phyloP scores from a whole-genome alignment of 1,284 basidiomycete species.

The Irpex rosettiformis region DNA sequence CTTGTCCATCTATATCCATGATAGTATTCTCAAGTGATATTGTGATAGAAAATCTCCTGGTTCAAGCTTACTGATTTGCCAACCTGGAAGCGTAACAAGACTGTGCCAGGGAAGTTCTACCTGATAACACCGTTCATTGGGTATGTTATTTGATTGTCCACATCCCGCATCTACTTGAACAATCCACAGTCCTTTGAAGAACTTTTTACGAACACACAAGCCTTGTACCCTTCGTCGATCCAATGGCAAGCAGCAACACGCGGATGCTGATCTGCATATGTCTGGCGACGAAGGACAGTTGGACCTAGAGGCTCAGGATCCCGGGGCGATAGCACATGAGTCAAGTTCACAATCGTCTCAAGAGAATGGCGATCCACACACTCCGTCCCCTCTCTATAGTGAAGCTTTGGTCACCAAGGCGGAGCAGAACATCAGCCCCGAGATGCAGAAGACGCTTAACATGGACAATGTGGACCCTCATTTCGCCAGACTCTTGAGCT shows the following conservation, averaged over 20 bases:
- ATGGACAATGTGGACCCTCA: slow-evolving; percentile 54
- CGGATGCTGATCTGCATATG: slow-evolving; percentile 17
- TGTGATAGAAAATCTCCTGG: slow-evolving; percentile 90
- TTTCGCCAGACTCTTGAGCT: slow-evolving; percentile 62
- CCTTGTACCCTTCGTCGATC: slow-evolving; percentile 32
- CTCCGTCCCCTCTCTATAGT: slow-evolving; percentile 57
- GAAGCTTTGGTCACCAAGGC: slow-evolving; percentile 31
- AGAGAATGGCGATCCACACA: slow-evolving; percentile 58
- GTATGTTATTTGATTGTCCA: slow-evolving; percentile 43
- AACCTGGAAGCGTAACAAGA: slow-evolving; percentile 85
- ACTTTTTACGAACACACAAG: slow-evolving; percentile 45
- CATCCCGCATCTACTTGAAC: slow-evolving; percentile 12
- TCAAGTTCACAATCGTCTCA: slow-evolving; percentile 64
- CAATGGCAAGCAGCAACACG: slow-evolving; percentile 21
- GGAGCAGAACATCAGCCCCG: slow-evolving; percentile 18
- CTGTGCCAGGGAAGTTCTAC: slow-evolving; percentile 83
- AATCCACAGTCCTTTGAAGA: slow-evolving; percentile 53
- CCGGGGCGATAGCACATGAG: slow-evolving; percentile 39
- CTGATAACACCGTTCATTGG: slow-evolving; percentile 93
- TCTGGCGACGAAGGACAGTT: slow-evolving; percentile 22
- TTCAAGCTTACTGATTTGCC: slow-evolving; percentile 89
- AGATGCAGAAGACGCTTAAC: slow-evolving; percentile 22
- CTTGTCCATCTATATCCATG: slow-evolving; percentile 13
- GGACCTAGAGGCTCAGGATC: slow-evolving; percentile 20
- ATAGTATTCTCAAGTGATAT: slow-evolving; percentile 7